A percentile compares a stretch with the other conserved stretches of the same genome.
Evolutionary conservation across 305 asterid genomes (phyloP).

Genomic region (Fraxinus greggii): DNA sequence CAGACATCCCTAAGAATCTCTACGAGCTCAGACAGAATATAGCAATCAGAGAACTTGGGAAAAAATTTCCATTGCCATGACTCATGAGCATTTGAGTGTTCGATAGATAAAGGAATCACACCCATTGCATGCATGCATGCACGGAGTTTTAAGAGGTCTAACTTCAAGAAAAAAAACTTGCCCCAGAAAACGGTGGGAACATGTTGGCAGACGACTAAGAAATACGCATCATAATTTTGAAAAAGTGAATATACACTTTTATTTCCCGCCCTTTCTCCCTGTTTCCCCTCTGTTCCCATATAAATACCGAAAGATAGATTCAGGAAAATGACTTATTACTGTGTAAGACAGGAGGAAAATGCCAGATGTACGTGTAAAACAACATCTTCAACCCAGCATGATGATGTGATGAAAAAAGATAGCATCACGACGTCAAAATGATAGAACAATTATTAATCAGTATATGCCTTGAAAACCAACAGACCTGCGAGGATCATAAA

Average conservation of each 20-base stretch:
- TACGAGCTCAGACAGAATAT: not conserved
- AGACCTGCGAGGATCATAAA: slow-evolving; percentile 94
- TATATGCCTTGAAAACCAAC: slow-evolving; percentile 23
- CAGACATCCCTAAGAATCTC: not conserved
- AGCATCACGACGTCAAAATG: not conserved
- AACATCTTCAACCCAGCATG: not conserved
- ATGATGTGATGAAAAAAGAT: not conserved
- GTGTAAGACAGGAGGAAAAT: not conserved
- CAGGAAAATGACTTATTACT: not conserved
- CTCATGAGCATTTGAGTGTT: not conserved
- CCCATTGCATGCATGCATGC: not conserved
- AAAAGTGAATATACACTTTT: not conserved
- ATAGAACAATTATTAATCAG: slow-evolving; percentile 14
- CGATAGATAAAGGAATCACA: not conserved
- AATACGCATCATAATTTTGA: not conserved
- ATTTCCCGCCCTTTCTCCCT: not conserved
- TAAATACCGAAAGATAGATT: not conserved
- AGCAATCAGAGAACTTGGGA: not conserved
- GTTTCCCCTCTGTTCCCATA: not conserved
- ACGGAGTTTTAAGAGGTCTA: not conserved
- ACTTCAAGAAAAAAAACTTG: not conserved
- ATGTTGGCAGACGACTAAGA: not conserved
- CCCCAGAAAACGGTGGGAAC: not conserved
- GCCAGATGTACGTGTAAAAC: not conserved
- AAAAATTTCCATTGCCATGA: not conserved